Evolutionary conservation across 257 asterid genomes (phyloP).

Genomic region (Prunella vulgaris): DNA sequence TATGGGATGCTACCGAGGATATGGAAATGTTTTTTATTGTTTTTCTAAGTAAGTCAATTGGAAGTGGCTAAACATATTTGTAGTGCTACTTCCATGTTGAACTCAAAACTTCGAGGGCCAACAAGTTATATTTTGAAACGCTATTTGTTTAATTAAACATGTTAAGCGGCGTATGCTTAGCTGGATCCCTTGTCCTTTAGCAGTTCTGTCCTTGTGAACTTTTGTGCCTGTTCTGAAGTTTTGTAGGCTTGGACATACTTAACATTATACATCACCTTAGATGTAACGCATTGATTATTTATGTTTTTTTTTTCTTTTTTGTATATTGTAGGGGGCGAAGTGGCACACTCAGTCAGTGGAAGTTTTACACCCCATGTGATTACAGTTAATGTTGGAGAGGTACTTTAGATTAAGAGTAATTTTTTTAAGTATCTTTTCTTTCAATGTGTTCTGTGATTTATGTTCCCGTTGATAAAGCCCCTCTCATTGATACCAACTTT

Average conservation of each 20-base stretch:
- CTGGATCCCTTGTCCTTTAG: no score
- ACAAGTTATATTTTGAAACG: background rate
- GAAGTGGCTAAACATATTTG: no score
- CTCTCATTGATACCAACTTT: no score
- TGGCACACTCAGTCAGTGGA: conserved; percentile 45
- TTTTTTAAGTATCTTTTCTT: background rate
- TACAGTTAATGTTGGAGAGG: conserved; percentile 75
- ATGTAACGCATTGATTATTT: background rate
- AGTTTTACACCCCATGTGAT: conserved; percentile 66
- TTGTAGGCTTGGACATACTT: background rate
- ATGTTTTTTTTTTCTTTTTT: background rate
- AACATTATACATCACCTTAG: background rate
- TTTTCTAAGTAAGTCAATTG: no score
- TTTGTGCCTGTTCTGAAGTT: background rate
- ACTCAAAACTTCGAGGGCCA: no score
- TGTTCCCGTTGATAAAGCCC: background rate
- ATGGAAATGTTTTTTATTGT: background rate
- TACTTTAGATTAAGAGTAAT: conserved; percentile 22
- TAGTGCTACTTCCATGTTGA: no score
- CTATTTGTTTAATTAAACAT: background rate
- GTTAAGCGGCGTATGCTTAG: background rate
- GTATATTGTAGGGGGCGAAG: conserved; percentile 36
- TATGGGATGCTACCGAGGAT: background rate
- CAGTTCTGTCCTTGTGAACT: background rate
- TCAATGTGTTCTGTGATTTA: background rate